These are phyloP conservation scores for Vaccinium darrowii DNA, from an alignment of 148 eudicot genomes.

Conservation along the genomic window DNA sequence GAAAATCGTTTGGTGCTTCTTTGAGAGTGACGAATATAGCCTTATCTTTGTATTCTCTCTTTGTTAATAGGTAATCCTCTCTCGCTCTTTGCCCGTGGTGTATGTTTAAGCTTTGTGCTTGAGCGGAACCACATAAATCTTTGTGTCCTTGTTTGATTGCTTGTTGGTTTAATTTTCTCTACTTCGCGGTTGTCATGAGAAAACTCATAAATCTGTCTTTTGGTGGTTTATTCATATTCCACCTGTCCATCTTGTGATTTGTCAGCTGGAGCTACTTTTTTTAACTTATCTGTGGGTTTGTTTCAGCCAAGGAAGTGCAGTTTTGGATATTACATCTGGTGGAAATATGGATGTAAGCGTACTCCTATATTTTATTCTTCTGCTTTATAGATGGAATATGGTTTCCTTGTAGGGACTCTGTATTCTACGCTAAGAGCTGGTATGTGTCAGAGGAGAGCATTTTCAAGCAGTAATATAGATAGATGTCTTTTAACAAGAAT, in stretches of 20 bases:
- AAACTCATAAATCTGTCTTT: neutral
- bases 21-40: too few species aligned
- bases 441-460: neutral
- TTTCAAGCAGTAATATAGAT: neutral
- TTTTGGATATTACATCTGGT: slow-evolving; percentile 80
- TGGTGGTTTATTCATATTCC: neutral
- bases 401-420: neutral
- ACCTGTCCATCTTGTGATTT: neutral
- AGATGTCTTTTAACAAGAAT: neutral
- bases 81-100: too few species aligned
- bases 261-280: neutral
- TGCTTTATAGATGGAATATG: neutral
- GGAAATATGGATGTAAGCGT: slow-evolving; percentile 89
- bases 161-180: too few species aligned
- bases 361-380: neutral
- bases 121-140: too few species aligned
- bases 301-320: slow-evolving; percentile 92
- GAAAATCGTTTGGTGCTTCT: too few species aligned
- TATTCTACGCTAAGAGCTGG: neutral
- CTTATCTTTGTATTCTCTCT: too few species aligned
- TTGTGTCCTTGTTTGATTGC: too few species aligned
- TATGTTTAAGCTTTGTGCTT: too few species aligned
- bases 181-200: too few species aligned
- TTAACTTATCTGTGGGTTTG: slow-evolving; percentile 9
- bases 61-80: too few species aligned